Evolutionary conservation across 192 early-diverging fungal species (phyloP), one percentile per base, ranked within the genome.

Genomic region (Pilaira anomala): DNA sequence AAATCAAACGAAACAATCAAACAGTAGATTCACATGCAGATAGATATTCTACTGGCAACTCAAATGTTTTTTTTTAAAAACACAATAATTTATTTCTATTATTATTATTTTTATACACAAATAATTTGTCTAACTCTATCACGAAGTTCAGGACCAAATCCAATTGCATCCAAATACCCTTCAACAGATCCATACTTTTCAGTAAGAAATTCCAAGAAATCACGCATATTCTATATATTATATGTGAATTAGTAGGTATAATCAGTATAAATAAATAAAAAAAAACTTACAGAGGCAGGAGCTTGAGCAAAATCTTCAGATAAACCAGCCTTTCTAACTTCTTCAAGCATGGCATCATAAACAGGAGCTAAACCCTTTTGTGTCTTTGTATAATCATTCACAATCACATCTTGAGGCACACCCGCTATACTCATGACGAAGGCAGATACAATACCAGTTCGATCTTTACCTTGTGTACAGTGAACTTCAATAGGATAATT

Each of bases 391-490:
- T 87, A 87, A 69, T 87, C 86, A 0, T 68, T 63, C 7, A 80
- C 78, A 50, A 87, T 82, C 44, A 86, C 39, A 22, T 73, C 72
- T 24, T 84, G 78, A 24, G 80, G 78, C 12, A 85, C 84, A 40
- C 68, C 79, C 48, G 76, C 66, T 11, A 86, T 77, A 28, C 72
- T 75, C 18, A 84, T 54, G 3, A 85, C 49, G 24, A 87, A 65
- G 62, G 81, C 81, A 30, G 80, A 75, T 21, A 86, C 66, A 44
- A 88, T 78, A 25, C 86, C 86, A 7, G 86, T 88, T 57, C 86
- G 80, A 67, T 88, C 86, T 65, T 88, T 88, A 41, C 86, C 86
- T 46, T 85, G 83, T 51, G 82, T 80, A 72, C 86, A 88, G 61
- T 88, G 86, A 18, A 88, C 76, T 24, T 85, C 63, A 3, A 88